Evolutionary conservation across 2,329 filamentous ascomycete species (phyloP), one percentile per base, ranked within the genome.

Genomic region (Aspergillus texensis): DNA sequence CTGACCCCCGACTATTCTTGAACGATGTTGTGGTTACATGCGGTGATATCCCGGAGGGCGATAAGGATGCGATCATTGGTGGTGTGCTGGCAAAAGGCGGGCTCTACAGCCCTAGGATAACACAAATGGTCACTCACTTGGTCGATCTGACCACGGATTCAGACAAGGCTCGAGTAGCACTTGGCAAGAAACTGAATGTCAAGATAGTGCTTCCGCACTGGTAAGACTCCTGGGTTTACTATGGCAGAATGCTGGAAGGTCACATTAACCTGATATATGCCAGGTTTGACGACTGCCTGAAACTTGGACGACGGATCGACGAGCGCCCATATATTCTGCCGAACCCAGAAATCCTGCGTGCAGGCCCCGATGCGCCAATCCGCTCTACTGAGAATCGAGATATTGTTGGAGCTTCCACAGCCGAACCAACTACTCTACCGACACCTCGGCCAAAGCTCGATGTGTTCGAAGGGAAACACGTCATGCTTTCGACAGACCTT

Each of bases 221-320:
- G 92, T 93, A 80, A 72, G 65, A 16, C 14, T 41, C n/a, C 10
- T 12, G 4, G 12, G 14, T 16, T 26, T 24, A 36, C n/a, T 3
- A 34, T 39, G 19, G 54, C 54, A 9, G 1, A 12, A 19, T 24
- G 14, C 12, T 53, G 30, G 45, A 28, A 64, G 14, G 50, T 43
- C 36, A 26, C 24, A 28, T 48, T 46, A 32, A 52, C 28, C n/a
- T 32, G 28, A 32, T 21, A n/a, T 32, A 21, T 21, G 28, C 11
- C 66, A 94, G 91, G 93, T 97, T 99, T 74, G 94, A 98, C 71
- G 94, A 97, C 75, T 99, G 95, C 78, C 86, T 99, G 69, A 95
- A 92, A 78, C 87, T 99, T 32, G 94, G 94, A 57, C 94, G 93
- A 77, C 89, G 92, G 63, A 97, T 99, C 70, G 91, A 92, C 70